A percentile compares a stretch with the other conserved stretches of the same genome.
phyloP scores from a whole-genome alignment of 257 asterid species.

The Linderniella brevidens region DNA sequence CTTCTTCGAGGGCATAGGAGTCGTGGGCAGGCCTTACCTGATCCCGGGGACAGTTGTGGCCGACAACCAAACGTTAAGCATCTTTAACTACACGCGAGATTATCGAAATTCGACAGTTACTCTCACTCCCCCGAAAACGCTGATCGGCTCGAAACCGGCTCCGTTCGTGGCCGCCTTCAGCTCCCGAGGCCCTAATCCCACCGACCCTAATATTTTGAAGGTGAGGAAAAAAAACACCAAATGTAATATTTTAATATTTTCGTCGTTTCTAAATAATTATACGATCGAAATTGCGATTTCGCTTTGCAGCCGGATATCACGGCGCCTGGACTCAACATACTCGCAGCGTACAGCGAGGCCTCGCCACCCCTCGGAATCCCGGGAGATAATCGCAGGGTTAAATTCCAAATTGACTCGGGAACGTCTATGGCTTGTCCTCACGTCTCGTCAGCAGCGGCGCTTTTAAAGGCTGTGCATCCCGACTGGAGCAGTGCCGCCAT shows the following conservation, averaged over 20 bases:
- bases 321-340: slow-evolving; percentile 73
- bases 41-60: slow-evolving; percentile 12
- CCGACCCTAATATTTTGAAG: slow-evolving; percentile 36
- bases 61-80: slow-evolving; percentile 16
- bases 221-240: slow-evolving; percentile 7
- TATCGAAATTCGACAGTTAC: slow-evolving; percentile 15
- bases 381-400: slow-evolving; percentile 36
- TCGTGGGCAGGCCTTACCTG: slow-evolving; percentile 11
- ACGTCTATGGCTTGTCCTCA: slow-evolving; percentile 97
- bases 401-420: slow-evolving; percentile 60
- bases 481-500: slow-evolving; percentile 89
- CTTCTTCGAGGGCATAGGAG: slow-evolving; percentile 8
- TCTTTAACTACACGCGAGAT: slow-evolving; percentile 23
- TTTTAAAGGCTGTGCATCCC: slow-evolving; percentile 78
- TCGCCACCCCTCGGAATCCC: slow-evolving; percentile 57
- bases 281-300: background rate
- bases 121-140: slow-evolving; percentile 20
- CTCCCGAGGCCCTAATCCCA: slow-evolving; percentile 37
- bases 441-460: slow-evolving; percentile 52
- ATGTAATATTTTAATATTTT: background rate
- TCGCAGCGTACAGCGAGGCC: slow-evolving; percentile 95
- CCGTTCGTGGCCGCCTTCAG: slow-evolving; percentile 45
- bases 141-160: slow-evolving; percentile 26
- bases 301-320: slow-evolving; percentile 67
- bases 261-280: too few species aligned